These are phyloP conservation scores for Lasiosphaeris hirsuta DNA, from an alignment of 495 filamentous ascomycete species.

Conservation along the genomic window DNA sequence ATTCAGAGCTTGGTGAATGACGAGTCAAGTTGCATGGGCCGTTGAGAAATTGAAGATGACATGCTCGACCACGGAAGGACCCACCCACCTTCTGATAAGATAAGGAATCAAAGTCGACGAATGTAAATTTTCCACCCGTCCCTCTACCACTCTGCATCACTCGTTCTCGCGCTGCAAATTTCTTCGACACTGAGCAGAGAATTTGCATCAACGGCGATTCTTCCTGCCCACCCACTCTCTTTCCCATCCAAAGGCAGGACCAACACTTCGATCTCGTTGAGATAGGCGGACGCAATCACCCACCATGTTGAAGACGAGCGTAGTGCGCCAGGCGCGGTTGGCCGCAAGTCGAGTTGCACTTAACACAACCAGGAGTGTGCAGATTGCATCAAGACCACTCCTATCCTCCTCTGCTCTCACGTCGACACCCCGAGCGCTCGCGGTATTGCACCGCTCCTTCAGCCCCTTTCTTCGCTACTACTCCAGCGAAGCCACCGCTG, in stretches of 20 bases:
- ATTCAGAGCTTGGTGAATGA: too few relatives aligned
- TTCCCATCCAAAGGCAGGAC: slow-evolving; percentile 5
- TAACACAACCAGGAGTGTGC: slow-evolving; percentile 21
- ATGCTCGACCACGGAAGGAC: too few relatives aligned
- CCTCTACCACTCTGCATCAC: neutral
- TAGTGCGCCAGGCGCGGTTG: slow-evolving; percentile 29
- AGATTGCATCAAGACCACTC: slow-evolving; percentile 22
- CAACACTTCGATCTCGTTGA: slow-evolving; percentile 13
- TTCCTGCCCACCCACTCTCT: slow-evolving; percentile 6
- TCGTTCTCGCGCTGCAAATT: neutral
- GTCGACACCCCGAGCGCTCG: slow-evolving; percentile 11
- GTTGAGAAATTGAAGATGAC: too few relatives aligned
- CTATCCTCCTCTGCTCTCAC: slow-evolving; percentile 17
- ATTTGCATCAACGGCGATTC: slow-evolving; percentile 10
- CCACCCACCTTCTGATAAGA: slow-evolving; percentile 13
- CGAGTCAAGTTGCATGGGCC: too few relatives aligned
- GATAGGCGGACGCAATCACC: neutral
- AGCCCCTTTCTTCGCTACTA: slow-evolving; percentile 33
- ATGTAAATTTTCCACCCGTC: slow-evolving; percentile 12
- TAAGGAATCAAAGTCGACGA: slow-evolving; percentile 4
- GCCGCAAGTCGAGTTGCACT: slow-evolving; percentile 22
- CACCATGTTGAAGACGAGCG: slow-evolving; percentile 30
- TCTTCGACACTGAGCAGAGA: neutral
- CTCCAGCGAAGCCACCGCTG: slow-evolving; percentile 34
- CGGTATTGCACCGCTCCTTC: slow-evolving; percentile 17